Evolutionary conservation across 257 asterid genomes (phyloP).

Genomic region (Primulina huaijiensis): DNA sequence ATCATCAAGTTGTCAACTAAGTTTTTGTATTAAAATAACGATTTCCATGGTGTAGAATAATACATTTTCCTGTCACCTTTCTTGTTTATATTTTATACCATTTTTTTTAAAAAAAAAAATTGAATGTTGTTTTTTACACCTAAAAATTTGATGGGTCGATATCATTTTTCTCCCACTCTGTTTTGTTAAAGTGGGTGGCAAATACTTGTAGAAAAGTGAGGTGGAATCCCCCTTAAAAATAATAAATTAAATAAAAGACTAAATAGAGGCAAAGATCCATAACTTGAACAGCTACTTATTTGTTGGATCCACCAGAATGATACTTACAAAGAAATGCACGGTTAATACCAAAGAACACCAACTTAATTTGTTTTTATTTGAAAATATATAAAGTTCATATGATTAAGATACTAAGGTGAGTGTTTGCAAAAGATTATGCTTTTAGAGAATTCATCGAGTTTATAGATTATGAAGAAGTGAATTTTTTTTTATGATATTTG

Average conservation of each 20-base stretch:
- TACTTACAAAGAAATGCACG: not conserved
- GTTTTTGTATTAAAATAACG: not conserved
- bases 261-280: not conserved
- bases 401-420: not conserved
- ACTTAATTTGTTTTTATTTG: too few relatives aligned
- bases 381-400: not conserved
- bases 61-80: not conserved
- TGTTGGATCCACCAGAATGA: not conserved
- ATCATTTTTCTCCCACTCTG: not conserved
- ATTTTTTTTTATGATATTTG: too few relatives aligned
- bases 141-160: not conserved
- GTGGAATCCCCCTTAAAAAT: not conserved
- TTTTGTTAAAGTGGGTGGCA: not conserved
- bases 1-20: not conserved
- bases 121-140: not conserved
- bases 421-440: too few relatives aligned
- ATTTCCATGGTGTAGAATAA: not conserved
- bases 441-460: too few relatives aligned
- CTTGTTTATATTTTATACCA: too few relatives aligned
- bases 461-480: too few relatives aligned
- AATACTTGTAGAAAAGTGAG: not conserved
- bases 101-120: too few relatives aligned
- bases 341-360: not conserved
- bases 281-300: not conserved
- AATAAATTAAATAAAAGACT: too few relatives aligned